phyloP scores from a whole-genome alignment of 306 rosid genomes.

The Lagenaria siceraria region DNA sequence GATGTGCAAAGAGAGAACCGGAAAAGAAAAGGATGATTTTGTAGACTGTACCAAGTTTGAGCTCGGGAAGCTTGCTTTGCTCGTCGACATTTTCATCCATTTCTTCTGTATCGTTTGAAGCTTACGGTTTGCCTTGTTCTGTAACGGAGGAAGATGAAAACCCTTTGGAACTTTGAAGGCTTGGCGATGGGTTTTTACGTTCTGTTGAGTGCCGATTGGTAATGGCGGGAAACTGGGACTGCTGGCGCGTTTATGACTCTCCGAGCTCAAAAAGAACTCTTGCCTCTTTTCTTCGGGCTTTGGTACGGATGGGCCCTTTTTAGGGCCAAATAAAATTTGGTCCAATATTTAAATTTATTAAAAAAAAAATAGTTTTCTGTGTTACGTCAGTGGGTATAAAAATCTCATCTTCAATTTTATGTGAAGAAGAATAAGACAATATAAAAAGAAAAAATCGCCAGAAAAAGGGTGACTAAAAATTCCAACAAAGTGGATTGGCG shows the following conservation, averaged over 20 bases:
- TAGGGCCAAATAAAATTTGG: too few species aligned
- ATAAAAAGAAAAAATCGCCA: too few species aligned
- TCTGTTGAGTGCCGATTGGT: background rate
- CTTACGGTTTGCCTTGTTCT: background rate
- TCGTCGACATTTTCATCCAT: constrained; percentile 56
- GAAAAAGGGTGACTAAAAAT: too few species aligned
- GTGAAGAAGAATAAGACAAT: too few species aligned
- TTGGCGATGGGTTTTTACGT: background rate
- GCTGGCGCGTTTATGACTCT: background rate
- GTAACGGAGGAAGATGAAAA: background rate
- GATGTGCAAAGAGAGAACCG: background rate
- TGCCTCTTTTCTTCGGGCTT: too few species aligned
- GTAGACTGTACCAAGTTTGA: constrained; percentile 51
- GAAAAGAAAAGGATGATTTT: constrained; percentile 5
- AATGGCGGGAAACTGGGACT: background rate
- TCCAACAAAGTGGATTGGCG: too few species aligned
- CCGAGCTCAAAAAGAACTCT: too few species aligned
- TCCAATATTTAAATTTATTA: too few species aligned
- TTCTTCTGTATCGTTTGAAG: background rate
- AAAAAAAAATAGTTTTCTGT: too few species aligned
- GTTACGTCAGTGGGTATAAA: too few species aligned
- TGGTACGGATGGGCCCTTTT: too few species aligned
- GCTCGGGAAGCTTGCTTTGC: constrained; percentile 71
- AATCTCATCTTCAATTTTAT: too few species aligned
- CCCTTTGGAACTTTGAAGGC: background rate